Percentiles rank a stretch among this genome's conserved stretches.
Evolutionary conservation across 2,329 filamentous ascomycete genomes (phyloP).

Genomic region (Ambrosiella xylebori): DNA sequence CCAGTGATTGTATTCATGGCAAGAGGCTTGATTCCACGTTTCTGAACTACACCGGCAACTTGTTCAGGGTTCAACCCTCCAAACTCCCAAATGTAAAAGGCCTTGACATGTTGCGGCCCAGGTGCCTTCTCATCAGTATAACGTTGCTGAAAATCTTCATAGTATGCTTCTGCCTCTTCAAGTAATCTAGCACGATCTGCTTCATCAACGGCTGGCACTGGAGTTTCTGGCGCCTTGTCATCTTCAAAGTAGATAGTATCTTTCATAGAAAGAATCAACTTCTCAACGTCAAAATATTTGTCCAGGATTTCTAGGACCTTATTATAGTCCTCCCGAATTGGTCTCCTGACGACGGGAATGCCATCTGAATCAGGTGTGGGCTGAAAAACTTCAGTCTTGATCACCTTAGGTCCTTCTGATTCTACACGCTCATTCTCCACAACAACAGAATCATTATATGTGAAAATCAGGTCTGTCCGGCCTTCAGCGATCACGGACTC

Average conservation of each 20-base stretch:
- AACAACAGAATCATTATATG: not conserved
- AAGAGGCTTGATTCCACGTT: constrained; percentile 32
- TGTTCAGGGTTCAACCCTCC: constrained; percentile 28
- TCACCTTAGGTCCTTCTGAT: not conserved
- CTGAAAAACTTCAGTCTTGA: no score
- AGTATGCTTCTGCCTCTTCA: not conserved
- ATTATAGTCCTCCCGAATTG: constrained; percentile 8
- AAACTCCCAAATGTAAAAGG: constrained; percentile 50
- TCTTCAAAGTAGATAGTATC: constrained; percentile 17
- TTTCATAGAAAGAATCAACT: constrained; percentile 10
- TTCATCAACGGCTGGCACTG: not conserved
- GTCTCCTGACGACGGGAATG: no score
- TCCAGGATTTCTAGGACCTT: constrained; percentile 8
- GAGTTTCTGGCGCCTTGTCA: constrained; percentile 7
- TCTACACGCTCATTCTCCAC: not conserved
- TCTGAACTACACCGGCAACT: constrained; percentile 38
- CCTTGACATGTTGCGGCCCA: constrained; percentile 23
- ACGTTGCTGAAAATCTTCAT: not conserved
- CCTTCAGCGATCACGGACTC: no score
- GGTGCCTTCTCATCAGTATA: constrained; percentile 13
- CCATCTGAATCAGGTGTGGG: no score
- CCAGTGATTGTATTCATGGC: constrained; percentile 34
- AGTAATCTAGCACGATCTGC: not conserved
- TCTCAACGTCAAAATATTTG: constrained; percentile 9
- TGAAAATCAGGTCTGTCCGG: no score